phyloP scores from a whole-genome alignment of 2,329 filamentous ascomycete species.

The Colletotrichum nymphaeae region DNA sequence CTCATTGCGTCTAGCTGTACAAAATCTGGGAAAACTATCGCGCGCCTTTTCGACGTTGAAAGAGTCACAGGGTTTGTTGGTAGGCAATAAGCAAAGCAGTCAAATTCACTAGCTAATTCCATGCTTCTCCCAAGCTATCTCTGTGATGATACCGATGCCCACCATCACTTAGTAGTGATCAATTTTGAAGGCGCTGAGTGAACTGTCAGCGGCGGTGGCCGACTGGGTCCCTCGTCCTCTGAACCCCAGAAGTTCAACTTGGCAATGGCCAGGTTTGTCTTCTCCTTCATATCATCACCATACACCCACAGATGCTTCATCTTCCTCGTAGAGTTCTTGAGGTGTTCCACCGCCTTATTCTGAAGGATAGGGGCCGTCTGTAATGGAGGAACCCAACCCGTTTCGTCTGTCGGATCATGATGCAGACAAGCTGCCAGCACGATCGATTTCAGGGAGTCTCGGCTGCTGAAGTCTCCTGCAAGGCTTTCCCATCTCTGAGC shows the following conservation, averaged over 20 bases:
- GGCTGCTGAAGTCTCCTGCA: neutral
- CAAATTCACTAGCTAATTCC: neutral
- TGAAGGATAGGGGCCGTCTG: conserved; percentile 3
- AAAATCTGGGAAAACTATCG: neutral
- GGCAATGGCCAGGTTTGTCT: conserved; percentile 10
- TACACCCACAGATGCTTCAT: neutral
- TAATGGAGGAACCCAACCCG: neutral
- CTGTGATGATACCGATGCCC: no score
- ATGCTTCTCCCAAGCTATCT: no score
- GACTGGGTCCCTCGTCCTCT: neutral
- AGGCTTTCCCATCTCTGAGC: neutral
- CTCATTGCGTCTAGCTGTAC: neutral
- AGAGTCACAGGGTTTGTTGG: no score
- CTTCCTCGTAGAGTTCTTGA: neutral
- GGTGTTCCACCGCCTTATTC: neutral
- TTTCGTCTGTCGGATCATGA: neutral
- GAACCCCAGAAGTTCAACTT: conserved; percentile 15
- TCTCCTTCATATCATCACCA: conserved; percentile 14
- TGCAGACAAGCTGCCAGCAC: neutral
- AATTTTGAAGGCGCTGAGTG: neutral
- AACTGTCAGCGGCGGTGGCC: neutral
- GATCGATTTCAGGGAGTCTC: neutral
- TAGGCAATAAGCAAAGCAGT: neutral
- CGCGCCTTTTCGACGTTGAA: no score
- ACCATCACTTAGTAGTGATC: neutral